Evolutionary conservation across 331 rosid species (phyloP).

Genomic region (Pyrus hybrid): DNA sequence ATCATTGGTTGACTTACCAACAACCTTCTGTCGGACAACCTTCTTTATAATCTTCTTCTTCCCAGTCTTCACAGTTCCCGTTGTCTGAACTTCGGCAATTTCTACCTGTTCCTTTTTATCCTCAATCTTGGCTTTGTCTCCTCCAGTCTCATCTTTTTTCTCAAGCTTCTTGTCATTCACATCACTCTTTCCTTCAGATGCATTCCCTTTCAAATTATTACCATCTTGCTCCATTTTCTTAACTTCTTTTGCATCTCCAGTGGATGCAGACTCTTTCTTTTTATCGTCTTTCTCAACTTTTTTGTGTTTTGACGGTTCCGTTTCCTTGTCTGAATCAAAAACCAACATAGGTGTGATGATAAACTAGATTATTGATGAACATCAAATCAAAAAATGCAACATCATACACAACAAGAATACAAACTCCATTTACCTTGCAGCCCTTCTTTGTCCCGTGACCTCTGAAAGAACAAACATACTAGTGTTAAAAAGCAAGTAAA

Average conservation of each 20-base stretch:
- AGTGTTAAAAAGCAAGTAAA: neutral
- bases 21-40: constrained; percentile 76
- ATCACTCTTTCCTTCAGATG: constrained; percentile 35
- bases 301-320: constrained; percentile 25
- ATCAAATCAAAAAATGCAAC: neutral
- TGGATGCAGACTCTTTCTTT: constrained; percentile 41
- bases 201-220: constrained; percentile 37
- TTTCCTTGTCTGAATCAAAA: constrained; percentile 30
- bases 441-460: constrained; percentile 62
- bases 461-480: constrained; percentile 38
- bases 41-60: constrained; percentile 73
- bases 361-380: neutral
- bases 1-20: constrained; percentile 34
- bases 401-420: neutral
- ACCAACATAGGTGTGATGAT: constrained; percentile 3
- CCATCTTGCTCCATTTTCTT: constrained; percentile 42
- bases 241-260: constrained; percentile 42
- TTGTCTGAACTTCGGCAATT: constrained; percentile 36
- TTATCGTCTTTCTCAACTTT: constrained; percentile 37
- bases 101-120: constrained; percentile 45
- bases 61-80: constrained; percentile 50
- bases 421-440: constrained; percentile 43
- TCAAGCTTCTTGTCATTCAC: constrained; percentile 26
- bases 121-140: constrained; percentile 30
- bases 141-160: constrained; percentile 30